Percentiles rank a stretch among this genome's conserved stretches.
These are phyloP conservation scores for Hymenoscyphus repandus DNA, from an alignment of 2,329 filamentous ascomycete genomes.

Conservation along the genomic window DNA sequence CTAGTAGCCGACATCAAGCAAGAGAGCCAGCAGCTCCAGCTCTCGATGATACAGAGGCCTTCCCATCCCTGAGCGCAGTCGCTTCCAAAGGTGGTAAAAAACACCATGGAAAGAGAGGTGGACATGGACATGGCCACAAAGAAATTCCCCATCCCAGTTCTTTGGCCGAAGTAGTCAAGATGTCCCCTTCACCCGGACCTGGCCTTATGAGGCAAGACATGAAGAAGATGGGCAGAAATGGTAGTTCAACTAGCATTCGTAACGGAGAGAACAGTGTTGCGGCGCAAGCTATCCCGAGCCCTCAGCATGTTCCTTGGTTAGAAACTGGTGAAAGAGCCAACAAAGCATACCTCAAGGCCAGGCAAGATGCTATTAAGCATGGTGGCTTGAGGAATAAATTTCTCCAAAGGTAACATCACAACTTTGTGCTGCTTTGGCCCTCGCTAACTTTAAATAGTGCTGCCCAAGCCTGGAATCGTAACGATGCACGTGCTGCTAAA, in stretches of 20 bases:
- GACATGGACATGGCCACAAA: slow-evolving; percentile 67
- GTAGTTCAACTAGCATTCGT: slow-evolving; percentile 58
- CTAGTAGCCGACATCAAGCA: slow-evolving; percentile 73
- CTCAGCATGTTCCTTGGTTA: slow-evolving; percentile 92
- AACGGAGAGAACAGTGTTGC: slow-evolving; percentile 74
- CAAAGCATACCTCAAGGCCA: slow-evolving; percentile 89
- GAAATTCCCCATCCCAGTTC: slow-evolving; percentile 68
- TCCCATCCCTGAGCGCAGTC: slow-evolving; percentile 79
- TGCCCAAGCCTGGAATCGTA: slow-evolving; percentile 97
- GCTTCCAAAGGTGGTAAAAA: slow-evolving; percentile 76
- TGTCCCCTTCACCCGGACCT: slow-evolving; percentile 80
- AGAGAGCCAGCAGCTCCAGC: slow-evolving; percentile 64
- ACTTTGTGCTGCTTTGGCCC: neutral
- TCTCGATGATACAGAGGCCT: slow-evolving; percentile 92
- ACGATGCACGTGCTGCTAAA: slow-evolving; percentile 93
- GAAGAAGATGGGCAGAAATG: slow-evolving; percentile 57
- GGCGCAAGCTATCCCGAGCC: slow-evolving; percentile 77
- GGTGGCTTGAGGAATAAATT: slow-evolving; percentile 96
- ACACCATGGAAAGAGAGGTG: slow-evolving; percentile 85
- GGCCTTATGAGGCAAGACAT: slow-evolving; percentile 52
- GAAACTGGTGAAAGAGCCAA: slow-evolving; percentile 90
- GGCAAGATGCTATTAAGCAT: slow-evolving; percentile 94
- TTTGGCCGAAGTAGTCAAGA: slow-evolving; percentile 89
- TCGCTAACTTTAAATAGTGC: slow-evolving; percentile 52
- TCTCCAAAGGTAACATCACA: slow-evolving; percentile 69